These are phyloP conservation scores for Gastroboletus turbinatus DNA, from an alignment of 1,284 basidiomycete species.

Conservation along the genomic window DNA sequence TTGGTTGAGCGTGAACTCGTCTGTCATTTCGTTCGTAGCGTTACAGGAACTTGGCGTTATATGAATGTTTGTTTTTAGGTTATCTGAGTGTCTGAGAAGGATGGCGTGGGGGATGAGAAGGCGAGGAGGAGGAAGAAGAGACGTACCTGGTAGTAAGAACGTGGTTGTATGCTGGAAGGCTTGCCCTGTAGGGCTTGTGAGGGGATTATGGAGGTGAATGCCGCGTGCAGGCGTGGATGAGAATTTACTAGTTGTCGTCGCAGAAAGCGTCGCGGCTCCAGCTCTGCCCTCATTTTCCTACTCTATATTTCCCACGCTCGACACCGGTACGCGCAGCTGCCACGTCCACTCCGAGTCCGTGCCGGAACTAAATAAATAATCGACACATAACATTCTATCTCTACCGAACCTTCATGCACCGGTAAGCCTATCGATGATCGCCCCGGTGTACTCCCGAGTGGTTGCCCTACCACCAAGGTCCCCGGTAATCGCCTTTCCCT, in stretches of 20 bases:
- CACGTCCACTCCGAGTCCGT: not conserved
- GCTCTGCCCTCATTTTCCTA: constrained; percentile 23
- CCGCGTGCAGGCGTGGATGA: constrained; percentile 56
- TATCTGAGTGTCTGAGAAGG: constrained; percentile 42
- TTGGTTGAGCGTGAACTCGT: constrained; percentile 64
- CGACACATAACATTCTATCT: constrained; percentile 8
- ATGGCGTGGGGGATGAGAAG: constrained; percentile 8
- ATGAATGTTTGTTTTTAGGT: constrained; percentile 55
- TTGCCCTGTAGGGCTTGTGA: constrained; percentile 88
- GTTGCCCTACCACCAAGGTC: constrained; percentile 91
- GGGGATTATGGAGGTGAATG: constrained; percentile 58
- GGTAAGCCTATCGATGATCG: constrained; percentile 78
- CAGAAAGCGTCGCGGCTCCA: constrained; percentile 23
- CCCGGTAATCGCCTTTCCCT: constrained; percentile 90
- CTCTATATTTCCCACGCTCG: constrained; percentile 27
- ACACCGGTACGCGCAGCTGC: constrained; percentile 10
- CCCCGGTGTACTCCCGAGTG: constrained; percentile 85
- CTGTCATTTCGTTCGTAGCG: constrained; percentile 83
- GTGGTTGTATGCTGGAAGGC: constrained; percentile 50
- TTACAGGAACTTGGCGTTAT: constrained; percentile 46
- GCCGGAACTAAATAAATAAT: constrained; percentile 8
- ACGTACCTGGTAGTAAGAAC: constrained; percentile 51
- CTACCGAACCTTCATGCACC: constrained; percentile 36
- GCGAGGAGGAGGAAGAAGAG: not conserved
- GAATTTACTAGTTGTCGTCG: constrained; percentile 45